phyloP scores from a whole-genome alignment of 208 protist species.

The Leishmania arabica region DNA sequence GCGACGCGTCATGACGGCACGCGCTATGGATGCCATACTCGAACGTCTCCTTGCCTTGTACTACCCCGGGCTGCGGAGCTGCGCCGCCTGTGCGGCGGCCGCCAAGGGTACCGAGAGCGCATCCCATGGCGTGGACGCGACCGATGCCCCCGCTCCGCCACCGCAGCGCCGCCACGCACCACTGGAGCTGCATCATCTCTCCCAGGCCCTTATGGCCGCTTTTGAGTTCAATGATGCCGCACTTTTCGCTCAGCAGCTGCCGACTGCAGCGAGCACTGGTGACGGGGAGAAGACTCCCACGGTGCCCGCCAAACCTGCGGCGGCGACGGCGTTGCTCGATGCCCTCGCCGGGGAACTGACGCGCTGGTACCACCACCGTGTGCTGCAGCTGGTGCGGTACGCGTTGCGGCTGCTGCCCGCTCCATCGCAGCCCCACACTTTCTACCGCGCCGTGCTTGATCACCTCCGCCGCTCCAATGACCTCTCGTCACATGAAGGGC shows the following conservation, averaged over 20 bases:
- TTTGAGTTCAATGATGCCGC: conserved; percentile 27
- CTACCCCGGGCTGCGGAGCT: conserved; percentile 21
- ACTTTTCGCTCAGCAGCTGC: conserved; percentile 15
- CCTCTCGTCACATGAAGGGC: conserved; percentile 45
- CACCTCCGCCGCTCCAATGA: conserved; percentile 59
- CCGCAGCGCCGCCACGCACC: background rate
- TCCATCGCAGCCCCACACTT: conserved; percentile 31
- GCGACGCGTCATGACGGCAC: conserved; percentile 58
- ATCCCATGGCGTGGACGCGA: background rate
- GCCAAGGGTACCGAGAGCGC: background rate
- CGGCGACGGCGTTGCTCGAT: conserved; percentile 14
- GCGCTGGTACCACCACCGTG: conserved; percentile 33
- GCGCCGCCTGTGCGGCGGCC: background rate
- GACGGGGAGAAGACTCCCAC: background rate
- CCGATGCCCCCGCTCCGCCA: background rate
- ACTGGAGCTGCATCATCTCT: conserved; percentile 25
- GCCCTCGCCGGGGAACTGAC: conserved; percentile 21
- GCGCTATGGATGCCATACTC: conserved; percentile 55
- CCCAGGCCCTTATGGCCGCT: conserved; percentile 17
- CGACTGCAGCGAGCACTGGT: background rate
- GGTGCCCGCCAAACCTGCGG: background rate
- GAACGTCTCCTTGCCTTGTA: conserved; percentile 47
- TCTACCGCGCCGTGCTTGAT: conserved; percentile 48
- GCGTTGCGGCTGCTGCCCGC: conserved; percentile 46
- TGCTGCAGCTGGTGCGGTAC: conserved; percentile 40